phyloP scores from a whole-genome alignment of 139 green algal species.

The Pycnococcus provasolii region DNA sequence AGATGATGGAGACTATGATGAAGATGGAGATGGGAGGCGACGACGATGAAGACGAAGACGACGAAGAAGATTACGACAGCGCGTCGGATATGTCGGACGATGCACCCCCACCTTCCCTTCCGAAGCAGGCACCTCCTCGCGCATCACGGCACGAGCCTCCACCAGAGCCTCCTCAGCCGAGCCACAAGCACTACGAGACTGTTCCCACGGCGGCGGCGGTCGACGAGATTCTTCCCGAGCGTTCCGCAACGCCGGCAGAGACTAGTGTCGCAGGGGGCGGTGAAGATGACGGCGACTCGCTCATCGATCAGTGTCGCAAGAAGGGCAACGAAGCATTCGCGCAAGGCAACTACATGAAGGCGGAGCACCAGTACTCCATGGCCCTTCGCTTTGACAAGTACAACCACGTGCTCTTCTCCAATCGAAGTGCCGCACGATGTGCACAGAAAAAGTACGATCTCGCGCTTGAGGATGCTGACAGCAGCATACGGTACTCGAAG shows the following conservation, averaged over 20 bases:
- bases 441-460: slow-evolving; percentile 30
- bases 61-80: background rate
- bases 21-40: background rate
- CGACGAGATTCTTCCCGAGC: background rate
- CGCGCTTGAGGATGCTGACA: slow-evolving; percentile 30
- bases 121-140: background rate
- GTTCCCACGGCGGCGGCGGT: background rate
- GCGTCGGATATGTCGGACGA: background rate
- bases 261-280: background rate
- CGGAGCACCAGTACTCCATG: slow-evolving; percentile 41
- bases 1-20: background rate
- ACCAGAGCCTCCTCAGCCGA: background rate
- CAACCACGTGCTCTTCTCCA: slow-evolving; percentile 37
- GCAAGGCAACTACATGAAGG: slow-evolving; percentile 33
- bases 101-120: background rate
- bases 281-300: background rate
- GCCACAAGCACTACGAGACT: background rate
- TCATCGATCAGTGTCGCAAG: slow-evolving; percentile 9
- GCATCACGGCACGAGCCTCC: background rate
- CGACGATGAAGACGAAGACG: background rate
- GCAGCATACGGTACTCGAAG: slow-evolving; percentile 19
- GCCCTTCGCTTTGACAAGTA: slow-evolving; percentile 28
- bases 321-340: slow-evolving; percentile 41
- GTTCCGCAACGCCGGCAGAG: background rate
- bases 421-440: slow-evolving; percentile 36